These are phyloP conservation scores for Quercus phellos DNA, from an alignment of 331 rosid genomes.

Conservation along the genomic window DNA sequence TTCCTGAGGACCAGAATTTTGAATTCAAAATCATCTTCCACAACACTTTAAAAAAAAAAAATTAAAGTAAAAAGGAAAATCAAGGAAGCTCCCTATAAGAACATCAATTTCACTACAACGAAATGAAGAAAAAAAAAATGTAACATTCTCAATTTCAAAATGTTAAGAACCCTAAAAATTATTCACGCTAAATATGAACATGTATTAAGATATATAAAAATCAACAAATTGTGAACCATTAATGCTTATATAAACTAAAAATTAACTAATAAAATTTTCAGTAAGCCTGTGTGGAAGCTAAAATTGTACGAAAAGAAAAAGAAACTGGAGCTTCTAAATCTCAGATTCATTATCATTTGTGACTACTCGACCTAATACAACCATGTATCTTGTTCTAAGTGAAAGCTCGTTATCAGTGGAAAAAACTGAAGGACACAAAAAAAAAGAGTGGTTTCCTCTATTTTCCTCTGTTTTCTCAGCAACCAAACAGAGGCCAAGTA, in stretches of 20 bases:
- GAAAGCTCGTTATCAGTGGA: too few relatives aligned
- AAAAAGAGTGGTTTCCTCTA: not conserved
- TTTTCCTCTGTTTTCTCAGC: not conserved
- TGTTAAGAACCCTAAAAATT: too few relatives aligned
- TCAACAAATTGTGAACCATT: not conserved
- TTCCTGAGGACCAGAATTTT: constrained; percentile 36
- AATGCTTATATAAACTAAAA: not conserved
- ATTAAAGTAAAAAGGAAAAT: not conserved
- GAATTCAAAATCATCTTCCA: constrained; percentile 10
- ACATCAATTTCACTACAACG: not conserved
- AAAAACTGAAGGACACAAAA: not conserved
- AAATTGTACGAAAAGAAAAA: not conserved
- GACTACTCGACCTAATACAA: not conserved
- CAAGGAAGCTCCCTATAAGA: not conserved
- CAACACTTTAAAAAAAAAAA: not conserved
- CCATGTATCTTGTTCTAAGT: too few relatives aligned
- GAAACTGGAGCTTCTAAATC: not conserved
- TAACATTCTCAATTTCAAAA: not conserved
- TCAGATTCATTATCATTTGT: not conserved
- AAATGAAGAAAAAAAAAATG: not conserved
- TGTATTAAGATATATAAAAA: too few relatives aligned
- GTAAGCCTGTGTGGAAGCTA: too few relatives aligned
- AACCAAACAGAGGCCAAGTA: constrained; percentile 12
- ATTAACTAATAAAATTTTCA: not conserved
- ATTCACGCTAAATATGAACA: not conserved